Evolutionary conservation across 139 green algal species (phyloP), one percentile per base, ranked within the genome.

Genomic region (Desmodesmus armatus): DNA sequence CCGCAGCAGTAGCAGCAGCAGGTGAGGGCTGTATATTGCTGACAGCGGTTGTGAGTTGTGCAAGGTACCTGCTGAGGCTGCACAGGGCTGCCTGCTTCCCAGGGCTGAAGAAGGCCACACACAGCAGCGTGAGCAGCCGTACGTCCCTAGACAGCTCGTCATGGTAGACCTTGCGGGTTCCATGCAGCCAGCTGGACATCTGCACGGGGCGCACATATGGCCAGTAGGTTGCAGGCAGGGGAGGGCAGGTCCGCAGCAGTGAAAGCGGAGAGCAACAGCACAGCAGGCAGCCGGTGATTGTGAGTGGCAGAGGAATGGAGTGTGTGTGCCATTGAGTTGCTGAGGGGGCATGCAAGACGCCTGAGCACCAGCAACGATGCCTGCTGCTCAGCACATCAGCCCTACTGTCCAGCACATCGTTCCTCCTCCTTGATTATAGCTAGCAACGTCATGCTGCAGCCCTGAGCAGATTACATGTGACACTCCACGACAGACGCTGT

Each of bases 61-160:
- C 67, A 47, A 81, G n/a, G 70, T 81, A 87, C 53, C 33, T 72
- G 71, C 40, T 67, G 25, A 87, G 70, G 25, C n/a, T 73, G 55
- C 49, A 25, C 13, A 87, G 82, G 13, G 51, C 70, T 53, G 39
- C 70, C 70, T 87, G 82, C 70, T 87, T 87, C 70, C 27, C 53
- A 23, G 82, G 70, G 70, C 70, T 87, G 70, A 87, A 81, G 49
- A 87, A 81, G 5, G 70, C 82, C 35, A 49, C 67, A 58, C 80
- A 47, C 63, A 86, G 80, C 49, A 86, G 67, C 39, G 80, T 79
- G 9, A 86, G 80, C 67, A 86, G 47, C 31, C 80, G 65, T 47
- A 79, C 66, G 29, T 86, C 80, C 37, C 80, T 47, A 0, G 39
- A 43, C 15, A 79, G 27, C 80, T 86, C 80, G 29, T 78, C 80